These are phyloP conservation scores for Citrus hindsii DNA, from an alignment of 345 rosid genomes.

Conservation along the genomic window DNA sequence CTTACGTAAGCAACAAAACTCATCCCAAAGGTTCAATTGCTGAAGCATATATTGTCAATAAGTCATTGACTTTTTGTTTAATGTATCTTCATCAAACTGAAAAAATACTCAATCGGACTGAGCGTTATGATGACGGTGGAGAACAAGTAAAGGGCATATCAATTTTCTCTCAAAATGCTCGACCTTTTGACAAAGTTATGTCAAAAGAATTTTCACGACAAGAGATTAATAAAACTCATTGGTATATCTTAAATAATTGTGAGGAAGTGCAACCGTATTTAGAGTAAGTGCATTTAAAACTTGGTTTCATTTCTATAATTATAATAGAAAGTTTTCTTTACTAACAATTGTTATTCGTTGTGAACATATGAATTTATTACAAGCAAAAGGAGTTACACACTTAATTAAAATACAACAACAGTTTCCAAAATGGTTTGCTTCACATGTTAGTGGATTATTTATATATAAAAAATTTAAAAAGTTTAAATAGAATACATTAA, in stretches of 20 bases:
- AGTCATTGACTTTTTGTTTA: not conserved
- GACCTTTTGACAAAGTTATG: not conserved
- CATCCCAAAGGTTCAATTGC: no score
- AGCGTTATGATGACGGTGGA: not conserved
- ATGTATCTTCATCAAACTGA: no score
- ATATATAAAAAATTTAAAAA: not conserved
- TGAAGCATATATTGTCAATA: not conserved
- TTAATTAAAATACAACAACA: not conserved
- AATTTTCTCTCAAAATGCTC: not conserved
- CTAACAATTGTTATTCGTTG: not conserved
- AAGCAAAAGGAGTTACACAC: not conserved
- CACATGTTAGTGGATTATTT: not conserved
- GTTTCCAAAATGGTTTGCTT: not conserved
- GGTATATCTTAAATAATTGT: no score
- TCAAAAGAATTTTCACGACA: not conserved
- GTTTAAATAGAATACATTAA: not conserved
- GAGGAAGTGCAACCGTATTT: not conserved
- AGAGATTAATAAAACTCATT: not conserved
- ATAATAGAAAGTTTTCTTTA: not conserved
- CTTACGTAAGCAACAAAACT: no score
- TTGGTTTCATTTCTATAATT: not conserved
- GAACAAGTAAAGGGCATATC: not conserved
- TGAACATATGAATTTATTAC: not conserved
- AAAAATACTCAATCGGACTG: not conserved
- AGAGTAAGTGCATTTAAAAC: not conserved